Conservation (phyloP, 805 yeast genomes). For the Candida sphagnicola region DNA sequence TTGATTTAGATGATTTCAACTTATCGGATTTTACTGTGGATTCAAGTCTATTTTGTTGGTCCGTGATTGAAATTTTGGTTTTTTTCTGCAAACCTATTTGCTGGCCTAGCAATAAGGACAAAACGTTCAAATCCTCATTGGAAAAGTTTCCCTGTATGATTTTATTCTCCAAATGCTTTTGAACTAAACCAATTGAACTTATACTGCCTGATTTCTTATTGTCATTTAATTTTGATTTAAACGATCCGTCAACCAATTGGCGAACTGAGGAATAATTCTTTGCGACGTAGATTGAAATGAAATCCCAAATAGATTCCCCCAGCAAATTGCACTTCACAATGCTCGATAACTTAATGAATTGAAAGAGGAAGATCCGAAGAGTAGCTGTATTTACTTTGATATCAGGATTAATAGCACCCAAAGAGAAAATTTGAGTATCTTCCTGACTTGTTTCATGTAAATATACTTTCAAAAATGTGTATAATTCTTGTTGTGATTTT, state of each 20-base stretch:
- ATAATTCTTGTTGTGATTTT: constrained; percentile 56
- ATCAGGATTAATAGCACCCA: constrained; percentile 71
- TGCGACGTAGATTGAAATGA: constrained; percentile 50
- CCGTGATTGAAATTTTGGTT: constrained; percentile 17
- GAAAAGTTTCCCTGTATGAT: constrained; percentile 47
- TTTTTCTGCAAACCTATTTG: constrained; percentile 21
- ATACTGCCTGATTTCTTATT: constrained; percentile 48
- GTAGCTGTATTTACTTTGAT: constrained; percentile 49
- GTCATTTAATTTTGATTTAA: constrained; percentile 44
- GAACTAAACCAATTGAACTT: constrained; percentile 43
- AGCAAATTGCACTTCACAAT: constrained; percentile 52
- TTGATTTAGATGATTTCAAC: constrained; percentile 19
- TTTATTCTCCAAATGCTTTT: constrained; percentile 46
- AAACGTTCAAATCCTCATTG: constrained; percentile 40
- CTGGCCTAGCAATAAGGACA: constrained; percentile 47
- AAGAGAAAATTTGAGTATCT: constrained; percentile 54
- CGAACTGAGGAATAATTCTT: constrained; percentile 44
- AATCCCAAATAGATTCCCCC: constrained; percentile 64
- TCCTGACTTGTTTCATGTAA: constrained; percentile 62
- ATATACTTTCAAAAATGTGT: constrained; percentile 52
- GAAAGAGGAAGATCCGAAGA: constrained; percentile 49
- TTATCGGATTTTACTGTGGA: constrained; percentile 11
- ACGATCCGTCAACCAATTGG: constrained; percentile 51
- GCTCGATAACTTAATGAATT: constrained; percentile 49
- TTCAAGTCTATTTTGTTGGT: constrained; percentile 5